phyloP scores from a whole-genome alignment of 768 basidiomycete genomes.

The Amanita pseudoporphyria region DNA sequence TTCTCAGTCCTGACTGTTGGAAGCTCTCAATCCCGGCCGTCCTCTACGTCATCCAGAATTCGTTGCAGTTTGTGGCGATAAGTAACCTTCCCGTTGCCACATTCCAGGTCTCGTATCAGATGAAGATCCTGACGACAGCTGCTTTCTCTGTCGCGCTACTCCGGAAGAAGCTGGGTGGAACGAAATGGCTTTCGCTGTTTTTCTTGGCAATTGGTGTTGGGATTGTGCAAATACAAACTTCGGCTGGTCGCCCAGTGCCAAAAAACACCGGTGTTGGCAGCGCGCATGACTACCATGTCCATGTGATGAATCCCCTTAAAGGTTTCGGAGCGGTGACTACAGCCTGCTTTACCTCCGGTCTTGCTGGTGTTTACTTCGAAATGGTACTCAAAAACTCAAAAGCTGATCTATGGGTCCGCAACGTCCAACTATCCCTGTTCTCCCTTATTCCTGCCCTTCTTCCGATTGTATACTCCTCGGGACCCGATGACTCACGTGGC shows the following conservation, averaged over 20 bases:
- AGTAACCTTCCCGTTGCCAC: slow-evolving; percentile 93
- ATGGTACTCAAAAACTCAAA: slow-evolving; percentile 91
- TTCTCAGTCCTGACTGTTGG: slow-evolving; percentile 94
- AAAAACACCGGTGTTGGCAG: slow-evolving; percentile 46
- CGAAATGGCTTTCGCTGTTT: slow-evolving; percentile 84
- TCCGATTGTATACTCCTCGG: slow-evolving; percentile 56
- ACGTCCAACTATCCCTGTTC: slow-evolving; percentile 92
- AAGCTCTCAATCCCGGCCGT: slow-evolving; percentile 95
- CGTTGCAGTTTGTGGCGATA: slow-evolving; percentile 94
- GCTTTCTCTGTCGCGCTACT: slow-evolving; percentile 84
- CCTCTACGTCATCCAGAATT: slow-evolving; percentile 94
- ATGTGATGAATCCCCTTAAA: slow-evolving; percentile 74
- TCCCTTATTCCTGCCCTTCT: slow-evolving; percentile 84
- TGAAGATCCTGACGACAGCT: slow-evolving; percentile 97
- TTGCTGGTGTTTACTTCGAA: slow-evolving; percentile 97
- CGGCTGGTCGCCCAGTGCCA: slow-evolving; percentile 20
- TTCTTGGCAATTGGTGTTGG: slow-evolving; percentile 89
- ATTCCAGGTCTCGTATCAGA: slow-evolving; percentile 96
- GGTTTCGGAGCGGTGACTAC: slow-evolving; percentile 86
- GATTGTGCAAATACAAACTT: slow-evolving; percentile 88
- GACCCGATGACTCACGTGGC: slow-evolving; percentile 32
- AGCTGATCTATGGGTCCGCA: slow-evolving; percentile 92
- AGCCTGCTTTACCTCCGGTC: slow-evolving; percentile 91
- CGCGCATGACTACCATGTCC: slow-evolving; percentile 58
- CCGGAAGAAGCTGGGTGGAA: slow-evolving; percentile 56